Percentiles rank a stretch among this genome's conserved stretches.
phyloP scores from a whole-genome alignment of 169 alveolate genomes.

The Plasmodium billcollinsi region DNA sequence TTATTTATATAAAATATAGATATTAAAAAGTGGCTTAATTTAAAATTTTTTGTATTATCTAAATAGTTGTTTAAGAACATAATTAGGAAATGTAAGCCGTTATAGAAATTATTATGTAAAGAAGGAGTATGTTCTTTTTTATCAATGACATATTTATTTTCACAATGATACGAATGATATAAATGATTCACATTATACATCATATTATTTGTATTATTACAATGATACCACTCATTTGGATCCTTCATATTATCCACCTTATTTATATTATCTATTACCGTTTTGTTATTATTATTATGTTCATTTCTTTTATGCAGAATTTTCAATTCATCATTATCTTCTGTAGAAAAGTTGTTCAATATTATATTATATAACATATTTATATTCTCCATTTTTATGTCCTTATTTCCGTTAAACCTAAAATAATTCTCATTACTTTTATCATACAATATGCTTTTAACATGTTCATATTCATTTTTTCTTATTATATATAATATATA shows the following conservation, averaged over 20 bases:
- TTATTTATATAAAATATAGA: conserved; percentile 10
- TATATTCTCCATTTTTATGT: not conserved
- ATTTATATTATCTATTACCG: not conserved
- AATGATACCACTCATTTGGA: not conserved
- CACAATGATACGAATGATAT: not conserved
- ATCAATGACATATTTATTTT: not conserved
- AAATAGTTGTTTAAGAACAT: conserved; percentile 14
- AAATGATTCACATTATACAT: not conserved
- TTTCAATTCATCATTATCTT: no score
- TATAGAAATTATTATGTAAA: not conserved
- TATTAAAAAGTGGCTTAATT: conserved; percentile 5
- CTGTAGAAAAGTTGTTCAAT: no score
- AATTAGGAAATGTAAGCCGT: conserved; percentile 7
- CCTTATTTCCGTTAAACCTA: not conserved
- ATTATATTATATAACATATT: not conserved
- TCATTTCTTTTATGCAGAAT: not conserved
- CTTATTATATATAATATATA: conserved; percentile 1
- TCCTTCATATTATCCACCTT: not conserved
- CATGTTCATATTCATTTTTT: conserved; percentile 7
- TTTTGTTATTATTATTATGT: not conserved
- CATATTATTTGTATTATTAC: not conserved
- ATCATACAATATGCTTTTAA: conserved; percentile 30
- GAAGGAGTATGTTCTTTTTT: not conserved
- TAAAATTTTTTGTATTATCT: not conserved
- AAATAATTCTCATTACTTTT: conserved; percentile 9